phyloP scores from a whole-genome alignment of 805 yeast genomes.

The Yarrowia sp. region DNA sequence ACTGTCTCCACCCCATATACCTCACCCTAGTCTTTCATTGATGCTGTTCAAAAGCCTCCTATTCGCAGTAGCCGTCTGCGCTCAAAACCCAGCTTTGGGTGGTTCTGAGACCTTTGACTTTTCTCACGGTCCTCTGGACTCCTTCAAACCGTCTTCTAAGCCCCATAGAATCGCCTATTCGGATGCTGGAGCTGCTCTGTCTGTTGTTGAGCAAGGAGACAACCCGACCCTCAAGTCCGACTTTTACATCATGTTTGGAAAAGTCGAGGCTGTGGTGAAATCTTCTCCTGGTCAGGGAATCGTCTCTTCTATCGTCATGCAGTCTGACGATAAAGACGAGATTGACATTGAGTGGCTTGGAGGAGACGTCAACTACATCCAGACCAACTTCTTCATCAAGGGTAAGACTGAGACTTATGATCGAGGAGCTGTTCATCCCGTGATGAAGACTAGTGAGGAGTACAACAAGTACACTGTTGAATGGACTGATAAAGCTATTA shows the following conservation, averaged over 20 bases:
- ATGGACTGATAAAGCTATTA: constrained; percentile 66
- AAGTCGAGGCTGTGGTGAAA: constrained; percentile 65
- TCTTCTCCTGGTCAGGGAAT: constrained; percentile 80
- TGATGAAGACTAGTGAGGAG: constrained; percentile 50
- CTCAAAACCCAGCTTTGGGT: too few relatives aligned
- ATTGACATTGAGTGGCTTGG: constrained; percentile 89
- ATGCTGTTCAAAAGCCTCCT: too few relatives aligned
- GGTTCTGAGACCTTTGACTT: too few relatives aligned
- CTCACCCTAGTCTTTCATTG: too few relatives aligned
- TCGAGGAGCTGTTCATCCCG: constrained; percentile 67
- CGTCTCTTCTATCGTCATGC: constrained; percentile 76
- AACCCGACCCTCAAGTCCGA: constrained; percentile 76
- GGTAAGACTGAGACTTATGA: constrained; percentile 76
- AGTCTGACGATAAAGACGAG: constrained; percentile 84
- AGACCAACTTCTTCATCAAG: constrained; percentile 71
- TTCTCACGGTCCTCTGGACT: too few relatives aligned
- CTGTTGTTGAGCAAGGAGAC: constrained; percentile 61
- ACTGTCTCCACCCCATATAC: too few relatives aligned
- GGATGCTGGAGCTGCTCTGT: constrained; percentile 60
- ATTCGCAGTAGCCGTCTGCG: too few relatives aligned
- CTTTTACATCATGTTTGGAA: constrained; percentile 87
- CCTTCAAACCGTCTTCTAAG: constrained; percentile 32
- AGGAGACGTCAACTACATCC: constrained; percentile 69
- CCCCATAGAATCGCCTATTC: constrained; percentile 44
- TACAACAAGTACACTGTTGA: constrained; percentile 81